phyloP scores from a whole-genome alignment of 139 green algal species.

The Spirogloea muscicola region DNA sequence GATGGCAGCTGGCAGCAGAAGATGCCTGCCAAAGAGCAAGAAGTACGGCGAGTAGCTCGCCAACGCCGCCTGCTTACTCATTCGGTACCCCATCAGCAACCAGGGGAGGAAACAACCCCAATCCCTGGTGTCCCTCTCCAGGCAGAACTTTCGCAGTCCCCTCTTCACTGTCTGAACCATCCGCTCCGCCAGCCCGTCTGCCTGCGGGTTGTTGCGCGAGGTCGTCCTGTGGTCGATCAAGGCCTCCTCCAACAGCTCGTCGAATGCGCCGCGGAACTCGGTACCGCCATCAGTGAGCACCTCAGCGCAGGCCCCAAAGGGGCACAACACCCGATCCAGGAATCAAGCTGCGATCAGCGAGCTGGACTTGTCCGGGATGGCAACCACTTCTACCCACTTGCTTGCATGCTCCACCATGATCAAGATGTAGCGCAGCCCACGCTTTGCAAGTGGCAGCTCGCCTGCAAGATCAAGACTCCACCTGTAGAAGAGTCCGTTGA shows the following conservation, averaged over 20 bases:
- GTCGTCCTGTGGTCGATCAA: constrained; percentile 40
- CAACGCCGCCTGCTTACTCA: no score
- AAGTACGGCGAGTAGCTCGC: no score
- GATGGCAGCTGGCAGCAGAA: no score
- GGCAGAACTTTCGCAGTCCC: constrained; percentile 21
- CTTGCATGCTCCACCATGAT: constrained; percentile 36
- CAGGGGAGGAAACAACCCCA: no score
- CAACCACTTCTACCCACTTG: constrained; percentile 30
- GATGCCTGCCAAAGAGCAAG: no score
- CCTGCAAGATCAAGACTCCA: no score
- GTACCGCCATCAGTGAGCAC: constrained; percentile 44
- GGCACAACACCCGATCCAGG: constrained; percentile 5
- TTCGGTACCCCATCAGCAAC: no score
- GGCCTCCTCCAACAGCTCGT: constrained; percentile 11
- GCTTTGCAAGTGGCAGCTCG: no score
- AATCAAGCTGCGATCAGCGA: constrained; percentile 3
- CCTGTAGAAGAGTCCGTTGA: no score
- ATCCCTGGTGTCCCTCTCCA: no score
- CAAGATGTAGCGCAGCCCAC: constrained; percentile 29
- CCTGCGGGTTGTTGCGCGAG: constrained; percentile 31
- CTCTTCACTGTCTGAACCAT: constrained; percentile 39
- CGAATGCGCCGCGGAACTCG: constrained; percentile 45
- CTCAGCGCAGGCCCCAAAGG: constrained; percentile 31
- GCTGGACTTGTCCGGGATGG: constrained; percentile 23
- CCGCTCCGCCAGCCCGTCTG: constrained; percentile 43